Evolutionary conservation across 1,284 basidiomycete genomes (phyloP).

Genomic region (Coniophora puteana): DNA sequence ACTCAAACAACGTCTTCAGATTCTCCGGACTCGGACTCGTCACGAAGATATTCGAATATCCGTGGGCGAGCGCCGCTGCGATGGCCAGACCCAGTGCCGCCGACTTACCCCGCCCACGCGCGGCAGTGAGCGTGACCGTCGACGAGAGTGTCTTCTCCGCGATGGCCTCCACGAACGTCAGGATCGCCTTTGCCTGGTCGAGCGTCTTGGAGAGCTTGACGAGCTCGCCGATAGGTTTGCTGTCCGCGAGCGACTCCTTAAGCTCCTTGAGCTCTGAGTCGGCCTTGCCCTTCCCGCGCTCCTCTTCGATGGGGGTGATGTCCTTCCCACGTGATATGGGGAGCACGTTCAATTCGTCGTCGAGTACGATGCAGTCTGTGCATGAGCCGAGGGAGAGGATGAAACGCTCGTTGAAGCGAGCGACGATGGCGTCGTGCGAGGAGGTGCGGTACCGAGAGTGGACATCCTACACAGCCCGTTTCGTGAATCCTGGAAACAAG

Average conservation of each 20-base stretch:
- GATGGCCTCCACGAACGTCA: conserved; percentile 92
- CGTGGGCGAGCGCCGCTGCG: conserved; percentile 89
- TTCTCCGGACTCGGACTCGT: conserved; percentile 98
- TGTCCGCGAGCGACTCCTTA: conserved; percentile 78
- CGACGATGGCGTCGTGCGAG: conserved; percentile 85
- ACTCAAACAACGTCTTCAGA: conserved; percentile 96
- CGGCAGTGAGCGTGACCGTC: conserved; percentile 93
- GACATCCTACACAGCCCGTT: conserved; percentile 65
- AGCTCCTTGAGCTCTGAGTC: conserved; percentile 77
- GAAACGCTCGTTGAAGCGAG: conserved; percentile 98
- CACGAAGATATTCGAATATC: conserved; percentile 98
- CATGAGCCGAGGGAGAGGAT: conserved; percentile 92
- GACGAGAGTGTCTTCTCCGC: conserved; percentile 91
- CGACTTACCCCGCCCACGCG: conserved; percentile 94
- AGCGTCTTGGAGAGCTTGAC: conserved; percentile 91
- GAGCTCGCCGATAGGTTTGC: conserved; percentile 87
- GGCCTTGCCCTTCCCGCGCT: conserved; percentile 48
- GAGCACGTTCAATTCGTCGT: conserved; percentile 97
- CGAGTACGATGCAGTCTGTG: conserved; percentile 88
- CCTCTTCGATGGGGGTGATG: conserved; percentile 71
- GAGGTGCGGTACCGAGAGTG: conserved; percentile 92
- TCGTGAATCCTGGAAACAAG: background rate
- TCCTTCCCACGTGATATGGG: conserved; percentile 97
- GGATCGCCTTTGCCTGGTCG: conserved; percentile 89
- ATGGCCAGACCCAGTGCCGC: conserved; percentile 94